Base-by-base conservation (phyloP, 2,329 filamentous ascomycete genomes). In the Pseudocercospora fijiensis region DNA sequence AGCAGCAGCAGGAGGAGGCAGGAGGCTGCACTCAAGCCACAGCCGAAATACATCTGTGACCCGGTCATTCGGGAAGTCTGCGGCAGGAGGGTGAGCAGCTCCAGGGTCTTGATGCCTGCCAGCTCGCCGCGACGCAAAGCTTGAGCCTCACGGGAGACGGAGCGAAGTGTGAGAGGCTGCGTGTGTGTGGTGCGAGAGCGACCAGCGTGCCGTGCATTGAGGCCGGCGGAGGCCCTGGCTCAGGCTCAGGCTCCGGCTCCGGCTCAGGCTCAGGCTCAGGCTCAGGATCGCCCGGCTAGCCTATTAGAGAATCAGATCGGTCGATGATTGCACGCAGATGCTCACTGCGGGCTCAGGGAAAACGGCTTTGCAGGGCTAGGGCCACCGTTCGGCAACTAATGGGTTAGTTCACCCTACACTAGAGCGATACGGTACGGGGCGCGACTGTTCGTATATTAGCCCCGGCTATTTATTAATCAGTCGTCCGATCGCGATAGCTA, bases 1-100 rank as follows among this genome's bases (percentile, higher is more conserved):
- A n/a, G n/a, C n/a, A n/a, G n/a, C n/a, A n/a, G n/a, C n/a, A n/a
- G n/a, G n/a, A n/a, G n/a, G n/a, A n/a, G n/a, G 55, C 4, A 62
- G 53, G 53, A 43, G 27, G 60, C 53, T 57, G 60, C 60, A 58
- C 55, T 58, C 26, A 62, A 62, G 60, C 60, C 55, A 58, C 60
- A 58, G 60, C 60, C 60, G 60, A 53, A 53, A 62, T 62, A 53
- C 55, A 30, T 30, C 27, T 58, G 55, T 58, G 53, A 53, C 53
- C 60, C 60, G 60, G 41, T 58, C 53, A 26, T 37, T 62, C 60
- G 60, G 60, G 60, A 57, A 57, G 22, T 58, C 41, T 57, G 28
- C 53, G 43, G 60, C 52, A 59, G 41, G 51, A 24, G n/a, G n/a
- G n/a, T n/a, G n/a, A n/a, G 13, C 24, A 28, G n/a, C 18, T 55